Evolutionary conservation across 768 basidiomycete species (phyloP).

Genomic region (Leccinum obscurum): DNA sequence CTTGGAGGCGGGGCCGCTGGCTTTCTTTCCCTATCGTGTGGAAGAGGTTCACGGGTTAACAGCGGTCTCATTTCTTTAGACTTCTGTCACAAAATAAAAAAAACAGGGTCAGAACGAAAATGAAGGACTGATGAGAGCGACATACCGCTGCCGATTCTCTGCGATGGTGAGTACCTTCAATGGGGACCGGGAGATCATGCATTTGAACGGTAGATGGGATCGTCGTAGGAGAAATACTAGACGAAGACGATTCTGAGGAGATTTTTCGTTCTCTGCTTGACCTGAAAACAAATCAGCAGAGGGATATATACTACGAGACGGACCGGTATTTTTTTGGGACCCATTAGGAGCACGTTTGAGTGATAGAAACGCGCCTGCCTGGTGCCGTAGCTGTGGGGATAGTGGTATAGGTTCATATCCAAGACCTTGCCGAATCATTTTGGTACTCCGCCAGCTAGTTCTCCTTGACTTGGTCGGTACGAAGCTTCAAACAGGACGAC

Average conservation of each 20-base stretch:
- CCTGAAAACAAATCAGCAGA: constrained; percentile 12
- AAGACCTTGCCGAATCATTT: constrained; percentile 26
- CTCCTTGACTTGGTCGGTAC: constrained; percentile 2
- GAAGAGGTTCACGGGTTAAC: constrained; percentile 25
- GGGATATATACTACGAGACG: constrained; percentile 28
- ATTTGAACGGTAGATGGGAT: constrained; percentile 13
- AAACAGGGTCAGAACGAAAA: constrained; percentile 14
- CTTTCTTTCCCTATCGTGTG: constrained; percentile 27
- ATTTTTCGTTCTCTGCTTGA: constrained; percentile 10
- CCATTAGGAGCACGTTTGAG: constrained; percentile 28
- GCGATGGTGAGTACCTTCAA: constrained; percentile 17
- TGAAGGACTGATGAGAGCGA: constrained; percentile 13
- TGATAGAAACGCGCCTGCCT: constrained; percentile 34
- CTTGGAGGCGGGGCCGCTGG: constrained; percentile 12
- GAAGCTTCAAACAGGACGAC: constrained; percentile 7
- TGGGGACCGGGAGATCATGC: constrained; percentile 15
- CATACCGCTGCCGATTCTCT: constrained; percentile 23
- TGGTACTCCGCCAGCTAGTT: constrained; percentile 30
- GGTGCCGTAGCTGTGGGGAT: constrained; percentile 35
- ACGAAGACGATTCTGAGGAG: constrained; percentile 13
- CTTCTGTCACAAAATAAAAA: constrained; percentile 18
- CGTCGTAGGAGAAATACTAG: constrained; percentile 5
- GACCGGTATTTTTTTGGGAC: constrained; percentile 22
- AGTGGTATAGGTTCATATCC: constrained; percentile 28
- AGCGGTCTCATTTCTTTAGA: constrained; percentile 21